Conservation (phyloP, 2,329 filamentous ascomycete species). For the Thielaviopsis euricoi region DNA sequence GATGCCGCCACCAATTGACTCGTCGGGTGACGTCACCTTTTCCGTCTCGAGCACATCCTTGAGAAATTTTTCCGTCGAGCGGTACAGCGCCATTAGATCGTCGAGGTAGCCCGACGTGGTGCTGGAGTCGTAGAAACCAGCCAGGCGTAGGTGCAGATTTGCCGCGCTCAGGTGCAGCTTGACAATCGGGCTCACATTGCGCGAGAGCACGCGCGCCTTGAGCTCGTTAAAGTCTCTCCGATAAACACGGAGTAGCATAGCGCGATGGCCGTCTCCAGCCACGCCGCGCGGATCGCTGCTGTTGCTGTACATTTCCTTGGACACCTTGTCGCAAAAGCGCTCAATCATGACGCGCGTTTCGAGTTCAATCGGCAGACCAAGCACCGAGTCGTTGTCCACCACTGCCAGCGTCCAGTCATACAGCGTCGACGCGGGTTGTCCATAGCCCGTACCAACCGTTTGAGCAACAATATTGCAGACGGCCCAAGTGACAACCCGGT, state of each 20-base stretch:
- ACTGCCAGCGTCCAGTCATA: conserved; percentile 61
- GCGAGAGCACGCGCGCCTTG: conserved; percentile 41
- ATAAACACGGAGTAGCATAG: conserved; percentile 50
- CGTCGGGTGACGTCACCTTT: conserved; percentile 29
- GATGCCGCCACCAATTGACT: conserved; percentile 33
- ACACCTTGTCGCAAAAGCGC: conserved; percentile 61
- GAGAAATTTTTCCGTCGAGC: conserved; percentile 52
- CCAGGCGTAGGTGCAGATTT: conserved; percentile 57
- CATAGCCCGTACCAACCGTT: conserved; percentile 67
- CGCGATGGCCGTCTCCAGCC: conserved; percentile 48
- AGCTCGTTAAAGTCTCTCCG: conserved; percentile 48
- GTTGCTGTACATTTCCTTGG: conserved; percentile 65
- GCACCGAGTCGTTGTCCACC: conserved; percentile 29
- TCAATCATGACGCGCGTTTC: conserved; percentile 55
- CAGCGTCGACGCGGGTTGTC: conserved; percentile 61
- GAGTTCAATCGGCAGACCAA: conserved; percentile 43
- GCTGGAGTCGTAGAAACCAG: conserved; percentile 68
- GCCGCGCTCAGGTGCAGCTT: conserved; percentile 57
- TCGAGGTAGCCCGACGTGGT: conserved; percentile 54
- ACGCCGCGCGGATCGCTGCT: conserved; percentile 55
- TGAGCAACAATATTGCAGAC: conserved; percentile 75
- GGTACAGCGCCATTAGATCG: conserved; percentile 61
- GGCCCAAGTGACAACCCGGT: conserved; percentile 67
- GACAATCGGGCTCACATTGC: conserved; percentile 39
- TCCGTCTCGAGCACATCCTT: conserved; percentile 44